Base-by-base conservation (phyloP, 805 yeast species). In the Myxozyma mucilagina region DNA sequence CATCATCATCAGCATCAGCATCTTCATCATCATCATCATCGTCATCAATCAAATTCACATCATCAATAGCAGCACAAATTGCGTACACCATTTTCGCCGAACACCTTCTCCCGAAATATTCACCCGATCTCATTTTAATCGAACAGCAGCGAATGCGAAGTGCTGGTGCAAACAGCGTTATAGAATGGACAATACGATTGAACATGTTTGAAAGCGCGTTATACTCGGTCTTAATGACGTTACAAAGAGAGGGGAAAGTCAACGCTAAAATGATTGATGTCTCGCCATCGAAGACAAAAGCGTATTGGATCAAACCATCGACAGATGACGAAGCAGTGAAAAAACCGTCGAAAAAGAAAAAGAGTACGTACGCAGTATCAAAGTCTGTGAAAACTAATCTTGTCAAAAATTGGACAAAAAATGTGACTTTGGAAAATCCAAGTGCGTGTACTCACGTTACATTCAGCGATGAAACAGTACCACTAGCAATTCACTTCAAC, bases 61-160 rank as follows among this genome's bases (percentile, higher is more conserved):
- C 60, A 8, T 32, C 56, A 6, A 13, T 38, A n/a, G 60, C 60
- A 14, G 60, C 61, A 7, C 39, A 39, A n/a, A 34, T 58, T 8
- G 57, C 61, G 8, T 58, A 58, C 53, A 14, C 42, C 16, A n/a
- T 50, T 6, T 58, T 58, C 18, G 54, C 53, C 4, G 53, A 57
- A n/a, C 14, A 44, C 20, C 31, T 58, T 34, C 58, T 58, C 13
- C 57, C 61, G 14, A 32, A 41, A 52, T 53, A 36, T 0, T 29
- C 61, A 0, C 81, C 83, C 0, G 78, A 80, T 61, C 62, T 78
- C 1, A 74, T 80, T 4, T 66, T 82, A 10, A 71, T 83, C 4
- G 87, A 83, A 67, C 68, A 84, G 59, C 87, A 83, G 66, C 67
- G 87, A 48, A 75, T 76, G 34, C 72, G 86, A 57, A 76, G 81